These are phyloP conservation scores for Gnetum montanum DNA, from an alignment of 75 land plant genomes.

Conservation along the genomic window DNA sequence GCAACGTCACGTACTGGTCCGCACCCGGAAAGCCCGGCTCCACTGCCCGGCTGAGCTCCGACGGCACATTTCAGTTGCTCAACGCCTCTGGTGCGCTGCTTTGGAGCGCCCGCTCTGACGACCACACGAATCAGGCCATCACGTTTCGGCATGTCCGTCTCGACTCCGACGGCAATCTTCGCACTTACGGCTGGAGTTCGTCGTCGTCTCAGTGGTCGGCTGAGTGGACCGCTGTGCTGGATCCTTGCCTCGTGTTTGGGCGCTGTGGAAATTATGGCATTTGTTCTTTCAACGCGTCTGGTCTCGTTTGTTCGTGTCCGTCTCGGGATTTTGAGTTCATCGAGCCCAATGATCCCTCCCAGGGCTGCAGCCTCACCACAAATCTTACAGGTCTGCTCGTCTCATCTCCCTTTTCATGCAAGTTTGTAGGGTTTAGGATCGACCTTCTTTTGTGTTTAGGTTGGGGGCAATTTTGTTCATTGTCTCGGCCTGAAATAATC, in stretches of 20 bases:
- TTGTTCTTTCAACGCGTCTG: constrained; percentile 43
- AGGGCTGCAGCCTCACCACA: constrained; percentile 36
- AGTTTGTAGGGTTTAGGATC: no score
- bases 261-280: constrained; percentile 65
- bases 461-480: no score
- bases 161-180: constrained; percentile 56
- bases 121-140: constrained; percentile 27
- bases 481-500: no score
- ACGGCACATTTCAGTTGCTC: constrained; percentile 1
- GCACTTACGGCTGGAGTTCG: constrained; percentile 28
- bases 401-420: no score
- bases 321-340: constrained; percentile 22
- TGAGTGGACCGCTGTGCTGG: constrained; percentile 55
- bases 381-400: no score
- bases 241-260: constrained; percentile 62
- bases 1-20: constrained; percentile 21
- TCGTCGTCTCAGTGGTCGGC: constrained; percentile 9
- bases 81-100: not conserved
- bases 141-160: constrained; percentile 31
- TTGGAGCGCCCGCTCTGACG: constrained; percentile 17
- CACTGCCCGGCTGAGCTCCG: not conserved
- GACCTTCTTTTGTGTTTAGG: no score
- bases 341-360: constrained; percentile 20
- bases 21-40: not conserved
- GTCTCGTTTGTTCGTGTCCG: constrained; percentile 45